Percentiles rank a stretch among this genome's conserved stretches.
These are phyloP conservation scores for Neurospora intermedia DNA, from an alignment of 495 filamentous ascomycete species.

Conservation along the genomic window DNA sequence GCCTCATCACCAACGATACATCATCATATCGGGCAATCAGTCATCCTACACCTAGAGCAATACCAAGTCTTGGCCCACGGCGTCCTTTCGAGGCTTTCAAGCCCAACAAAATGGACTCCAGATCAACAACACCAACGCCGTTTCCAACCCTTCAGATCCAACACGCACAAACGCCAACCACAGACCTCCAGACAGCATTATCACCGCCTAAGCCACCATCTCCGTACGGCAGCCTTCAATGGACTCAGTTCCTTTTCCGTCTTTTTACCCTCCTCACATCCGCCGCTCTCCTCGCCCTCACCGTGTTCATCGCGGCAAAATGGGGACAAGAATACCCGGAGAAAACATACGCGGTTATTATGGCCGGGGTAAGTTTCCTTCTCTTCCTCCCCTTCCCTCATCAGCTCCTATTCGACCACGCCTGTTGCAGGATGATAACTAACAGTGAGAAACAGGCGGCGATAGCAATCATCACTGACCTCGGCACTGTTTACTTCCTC, in stretches of 20 bases:
- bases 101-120: neutral
- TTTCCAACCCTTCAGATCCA: neutral
- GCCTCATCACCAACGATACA: neutral
- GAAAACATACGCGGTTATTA: conserved; percentile 1
- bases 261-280: neutral
- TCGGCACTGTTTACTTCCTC: neutral
- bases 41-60: neutral
- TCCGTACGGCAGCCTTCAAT: neutral
- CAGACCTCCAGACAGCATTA: neutral
- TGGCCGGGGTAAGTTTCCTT: neutral
- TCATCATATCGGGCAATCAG: neutral
- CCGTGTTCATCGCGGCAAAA: neutral
- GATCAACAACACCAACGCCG: neutral
- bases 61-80: neutral
- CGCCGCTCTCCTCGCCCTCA: neutral
- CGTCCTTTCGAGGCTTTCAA: neutral
- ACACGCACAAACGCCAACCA: neutral
- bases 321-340: conserved; percentile 1
- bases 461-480: neutral
- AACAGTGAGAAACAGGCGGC: neutral
- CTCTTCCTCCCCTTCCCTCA: neutral
- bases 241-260: neutral
- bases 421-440: neutral
- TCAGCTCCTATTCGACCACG: neutral
- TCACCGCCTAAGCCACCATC: neutral